Evolutionary conservation across 2,329 filamentous ascomycete species (phyloP).

Genomic region (Fusarium compactum): DNA sequence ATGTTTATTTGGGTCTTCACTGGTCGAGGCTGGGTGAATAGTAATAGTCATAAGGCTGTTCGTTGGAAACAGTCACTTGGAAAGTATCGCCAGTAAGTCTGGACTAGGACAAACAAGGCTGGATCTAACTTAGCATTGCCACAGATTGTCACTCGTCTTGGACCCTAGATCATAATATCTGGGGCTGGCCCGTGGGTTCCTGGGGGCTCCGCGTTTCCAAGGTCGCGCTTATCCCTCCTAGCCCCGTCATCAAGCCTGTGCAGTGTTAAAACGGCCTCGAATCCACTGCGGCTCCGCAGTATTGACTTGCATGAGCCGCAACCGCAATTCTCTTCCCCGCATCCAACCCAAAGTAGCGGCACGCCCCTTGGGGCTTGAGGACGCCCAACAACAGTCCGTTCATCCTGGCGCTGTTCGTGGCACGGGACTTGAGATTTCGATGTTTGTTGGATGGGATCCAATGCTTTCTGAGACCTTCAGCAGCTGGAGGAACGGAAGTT

Average conservation of each 20-base stretch:
- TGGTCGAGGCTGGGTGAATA: neutral
- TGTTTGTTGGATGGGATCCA: slow-evolving; percentile 32
- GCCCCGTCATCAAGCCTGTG: slow-evolving; percentile 33
- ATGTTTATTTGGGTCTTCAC: slow-evolving; percentile 10
- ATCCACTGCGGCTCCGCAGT: slow-evolving; percentile 49
- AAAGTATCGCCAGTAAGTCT: neutral
- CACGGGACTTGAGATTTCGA: slow-evolving; percentile 44
- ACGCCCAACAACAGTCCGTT: slow-evolving; percentile 38
- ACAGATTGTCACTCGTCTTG: slow-evolving; percentile 27
- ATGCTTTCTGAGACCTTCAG: slow-evolving; percentile 20
- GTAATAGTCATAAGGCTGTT: neutral
- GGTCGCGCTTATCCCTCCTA: slow-evolving; percentile 40
- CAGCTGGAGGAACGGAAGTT: slow-evolving; percentile 30
- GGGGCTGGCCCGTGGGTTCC: slow-evolving; percentile 43
- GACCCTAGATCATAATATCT: slow-evolving; percentile 28
- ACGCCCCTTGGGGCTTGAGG: slow-evolving; percentile 26
- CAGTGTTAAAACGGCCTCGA: slow-evolving; percentile 27
- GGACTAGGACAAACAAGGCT: slow-evolving; percentile 10
- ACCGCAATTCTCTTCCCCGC: slow-evolving; percentile 48
- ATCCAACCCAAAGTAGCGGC: slow-evolving; percentile 43
- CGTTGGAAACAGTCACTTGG: neutral
- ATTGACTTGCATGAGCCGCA: slow-evolving; percentile 50
- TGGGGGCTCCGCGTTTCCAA: slow-evolving; percentile 42
- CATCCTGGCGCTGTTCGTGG: slow-evolving; percentile 39
- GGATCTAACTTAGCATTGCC: slow-evolving; percentile 26